These are phyloP conservation scores for Fusarium sp. DNA, from an alignment of 2,329 filamentous ascomycete species.

Conservation along the genomic window DNA sequence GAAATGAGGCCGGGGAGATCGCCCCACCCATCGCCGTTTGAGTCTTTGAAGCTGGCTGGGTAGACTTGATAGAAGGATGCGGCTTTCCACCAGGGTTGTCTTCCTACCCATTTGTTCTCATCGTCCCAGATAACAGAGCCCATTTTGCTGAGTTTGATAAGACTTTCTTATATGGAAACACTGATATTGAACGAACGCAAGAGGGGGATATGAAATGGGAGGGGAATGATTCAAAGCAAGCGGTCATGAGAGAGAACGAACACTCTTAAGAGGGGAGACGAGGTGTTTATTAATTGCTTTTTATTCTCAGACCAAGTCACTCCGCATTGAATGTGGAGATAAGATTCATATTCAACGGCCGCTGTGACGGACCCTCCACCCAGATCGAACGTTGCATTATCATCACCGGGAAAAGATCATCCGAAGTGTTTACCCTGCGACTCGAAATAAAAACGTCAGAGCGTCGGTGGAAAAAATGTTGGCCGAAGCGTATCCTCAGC, in stretches of 20 bases:
- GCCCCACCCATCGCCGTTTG: slow-evolving; percentile 72
- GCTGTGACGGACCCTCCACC: slow-evolving; percentile 10
- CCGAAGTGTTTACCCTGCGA: background rate
- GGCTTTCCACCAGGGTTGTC: slow-evolving; percentile 61
- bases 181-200: too few species aligned
- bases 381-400: background rate
- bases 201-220: background rate
- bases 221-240: background rate
- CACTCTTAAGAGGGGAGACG: slow-evolving; percentile 9
- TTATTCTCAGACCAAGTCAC: background rate
- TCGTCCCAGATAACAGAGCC: slow-evolving; percentile 52
- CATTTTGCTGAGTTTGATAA: slow-evolving; percentile 47
- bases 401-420: slow-evolving; percentile 13
- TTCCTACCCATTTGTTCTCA: slow-evolving; percentile 51
- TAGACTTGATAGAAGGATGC: slow-evolving; percentile 67
- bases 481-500: slow-evolving; percentile 1
- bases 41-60: slow-evolving; percentile 70
- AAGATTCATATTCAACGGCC: background rate
- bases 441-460: background rate
- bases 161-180: too few species aligned
- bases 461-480: background rate
- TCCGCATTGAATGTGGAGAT: slow-evolving; percentile 20
- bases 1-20: slow-evolving; percentile 75
- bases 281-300: slow-evolving; percentile 18
- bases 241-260: too few species aligned